Evolutionary conservation across 345 rosid genomes (phyloP).

Genomic region (Pelargonium nanum): DNA sequence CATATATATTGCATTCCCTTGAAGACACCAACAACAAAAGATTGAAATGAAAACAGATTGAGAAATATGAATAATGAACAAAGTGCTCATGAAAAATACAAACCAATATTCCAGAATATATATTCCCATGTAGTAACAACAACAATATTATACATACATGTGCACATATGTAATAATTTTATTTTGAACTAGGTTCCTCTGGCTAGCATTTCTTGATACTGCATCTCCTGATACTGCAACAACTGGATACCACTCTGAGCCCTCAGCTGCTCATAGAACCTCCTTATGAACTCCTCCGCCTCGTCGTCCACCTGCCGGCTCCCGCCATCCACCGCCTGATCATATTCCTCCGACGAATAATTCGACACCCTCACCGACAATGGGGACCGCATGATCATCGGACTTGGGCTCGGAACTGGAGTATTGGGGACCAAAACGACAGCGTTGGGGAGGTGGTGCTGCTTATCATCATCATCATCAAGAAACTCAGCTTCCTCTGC

Average conservation of each 20-base stretch:
- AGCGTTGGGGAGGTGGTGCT: too few species aligned
- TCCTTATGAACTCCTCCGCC: constrained; percentile 51
- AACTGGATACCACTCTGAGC: constrained; percentile 35
- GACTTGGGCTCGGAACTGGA: constrained; percentile 33
- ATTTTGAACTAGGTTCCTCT: too few species aligned
- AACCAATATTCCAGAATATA: too few species aligned
- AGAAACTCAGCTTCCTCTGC: constrained; percentile 8
- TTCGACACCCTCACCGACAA: constrained; percentile 32
- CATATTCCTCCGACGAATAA: constrained; percentile 38
- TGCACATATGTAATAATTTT: too few species aligned
- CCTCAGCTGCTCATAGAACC: constrained; percentile 45
- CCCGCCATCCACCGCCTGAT: constrained; percentile 12
- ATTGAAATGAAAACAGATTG: too few species aligned
- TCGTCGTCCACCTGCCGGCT: constrained; percentile 29
- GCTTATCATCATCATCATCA: neutral
- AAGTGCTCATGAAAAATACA: too few species aligned
- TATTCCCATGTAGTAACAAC: too few species aligned
- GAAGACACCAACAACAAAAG: too few species aligned
- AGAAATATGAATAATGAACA: too few species aligned
- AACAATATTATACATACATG: neutral
- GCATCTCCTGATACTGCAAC: constrained; percentile 23
- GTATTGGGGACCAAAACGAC: constrained; percentile 29
- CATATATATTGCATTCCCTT: too few species aligned
- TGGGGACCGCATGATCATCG: constrained; percentile 19
- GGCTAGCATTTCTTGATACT: neutral